Percentiles rank a stretch among this genome's conserved stretches.
These are phyloP conservation scores for Sanghuangporus weigelae DNA, from an alignment of 1,284 basidiomycete genomes.

Conservation along the genomic window DNA sequence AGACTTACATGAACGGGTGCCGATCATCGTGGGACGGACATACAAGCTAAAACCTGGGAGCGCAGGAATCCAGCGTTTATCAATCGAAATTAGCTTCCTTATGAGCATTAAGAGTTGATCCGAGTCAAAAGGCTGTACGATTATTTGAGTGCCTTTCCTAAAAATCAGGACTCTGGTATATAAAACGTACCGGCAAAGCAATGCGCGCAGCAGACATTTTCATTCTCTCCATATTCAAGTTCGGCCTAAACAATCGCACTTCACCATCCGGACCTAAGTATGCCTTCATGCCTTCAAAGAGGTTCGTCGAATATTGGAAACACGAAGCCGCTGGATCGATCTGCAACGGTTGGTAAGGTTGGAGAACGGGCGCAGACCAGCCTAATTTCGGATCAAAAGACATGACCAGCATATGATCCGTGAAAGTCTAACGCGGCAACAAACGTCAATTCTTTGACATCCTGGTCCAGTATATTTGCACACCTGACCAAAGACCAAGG, in stretches of 20 bases:
- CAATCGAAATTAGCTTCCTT: slow-evolving; percentile 60
- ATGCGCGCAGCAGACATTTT: slow-evolving; percentile 54
- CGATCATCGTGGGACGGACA: slow-evolving; percentile 79
- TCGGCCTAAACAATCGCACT: slow-evolving; percentile 71
- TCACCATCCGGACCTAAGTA: slow-evolving; percentile 64
- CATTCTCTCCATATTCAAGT: slow-evolving; percentile 78
- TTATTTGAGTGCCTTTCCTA: neutral
- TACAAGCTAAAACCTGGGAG: slow-evolving; percentile 70
- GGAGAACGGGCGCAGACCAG: slow-evolving; percentile 79
- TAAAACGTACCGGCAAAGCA: slow-evolving; percentile 52
- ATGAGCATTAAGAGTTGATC: slow-evolving; percentile 64
- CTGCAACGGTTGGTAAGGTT: slow-evolving; percentile 65
- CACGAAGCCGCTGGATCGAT: slow-evolving; percentile 74
- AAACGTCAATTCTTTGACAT: neutral
- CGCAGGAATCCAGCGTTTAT: slow-evolving; percentile 73
- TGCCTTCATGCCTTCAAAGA: slow-evolving; percentile 92
- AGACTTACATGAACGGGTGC: slow-evolving; percentile 58
- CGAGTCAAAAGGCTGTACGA: slow-evolving; percentile 54
- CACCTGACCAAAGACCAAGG: slow-evolving; percentile 41
- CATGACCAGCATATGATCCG: slow-evolving; percentile 80
- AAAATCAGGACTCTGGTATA: neutral
- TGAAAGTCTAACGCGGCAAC: slow-evolving; percentile 22
- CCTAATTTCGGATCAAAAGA: slow-evolving; percentile 60
- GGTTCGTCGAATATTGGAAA: slow-evolving; percentile 71
- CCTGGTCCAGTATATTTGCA: neutral